Conservation (phyloP, 768 basidiomycete genomes). For the Termitomyces sp. region DNA sequence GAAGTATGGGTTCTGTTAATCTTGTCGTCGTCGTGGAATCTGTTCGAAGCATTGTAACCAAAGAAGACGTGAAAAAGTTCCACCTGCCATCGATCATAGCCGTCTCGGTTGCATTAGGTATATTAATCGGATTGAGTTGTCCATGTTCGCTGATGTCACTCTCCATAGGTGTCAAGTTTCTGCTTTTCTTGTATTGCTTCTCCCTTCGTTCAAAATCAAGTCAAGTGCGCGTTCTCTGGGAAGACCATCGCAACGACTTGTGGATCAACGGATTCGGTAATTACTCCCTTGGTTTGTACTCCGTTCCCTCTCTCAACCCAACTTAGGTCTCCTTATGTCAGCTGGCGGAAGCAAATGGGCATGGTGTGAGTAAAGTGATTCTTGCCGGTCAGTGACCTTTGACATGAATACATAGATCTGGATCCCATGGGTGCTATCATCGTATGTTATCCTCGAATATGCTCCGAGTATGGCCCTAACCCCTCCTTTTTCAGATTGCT, state of each 20-base stretch:
- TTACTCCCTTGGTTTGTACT: constrained; percentile 9
- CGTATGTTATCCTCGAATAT: constrained; percentile 34
- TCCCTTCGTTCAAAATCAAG: constrained; percentile 75
- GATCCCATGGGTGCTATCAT: constrained; percentile 77
- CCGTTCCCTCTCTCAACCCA: constrained; percentile 4
- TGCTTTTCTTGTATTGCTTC: constrained; percentile 84
- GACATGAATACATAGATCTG: constrained; percentile 38
- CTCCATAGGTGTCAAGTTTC: constrained; percentile 66
- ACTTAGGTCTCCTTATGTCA: constrained; percentile 73
- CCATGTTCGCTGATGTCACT: neutral
- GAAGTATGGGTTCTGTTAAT: constrained; percentile 88
- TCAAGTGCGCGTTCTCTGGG: constrained; percentile 94
- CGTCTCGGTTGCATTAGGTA: constrained; percentile 79
- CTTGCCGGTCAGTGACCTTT: neutral
- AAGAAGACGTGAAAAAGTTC: constrained; percentile 48
- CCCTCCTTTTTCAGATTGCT: constrained; percentile 43
- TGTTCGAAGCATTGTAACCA: constrained; percentile 59
- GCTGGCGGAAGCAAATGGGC: constrained; percentile 71
- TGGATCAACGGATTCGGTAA: constrained; percentile 75
- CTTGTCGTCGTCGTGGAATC: constrained; percentile 89
- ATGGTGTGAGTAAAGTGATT: constrained; percentile 61
- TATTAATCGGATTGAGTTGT: constrained; percentile 10
- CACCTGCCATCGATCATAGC: constrained; percentile 81
- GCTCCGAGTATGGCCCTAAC: constrained; percentile 4
- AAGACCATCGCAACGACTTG: constrained; percentile 94